phyloP scores from a whole-genome alignment of 768 basidiomycete genomes.

The Asterophora parasitica region DNA sequence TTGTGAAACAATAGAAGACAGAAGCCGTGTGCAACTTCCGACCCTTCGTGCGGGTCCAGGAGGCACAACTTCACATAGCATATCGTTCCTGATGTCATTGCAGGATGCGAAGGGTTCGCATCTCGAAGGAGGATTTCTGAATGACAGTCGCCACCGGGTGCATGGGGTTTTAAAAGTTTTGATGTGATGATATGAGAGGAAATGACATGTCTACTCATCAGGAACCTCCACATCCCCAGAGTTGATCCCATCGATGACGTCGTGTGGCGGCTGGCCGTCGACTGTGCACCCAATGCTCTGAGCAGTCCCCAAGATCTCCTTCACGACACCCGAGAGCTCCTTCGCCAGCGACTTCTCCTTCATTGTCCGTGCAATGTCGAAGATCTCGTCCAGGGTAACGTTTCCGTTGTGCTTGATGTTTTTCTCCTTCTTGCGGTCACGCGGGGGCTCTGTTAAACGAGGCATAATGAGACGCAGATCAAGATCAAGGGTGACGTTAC shows the following conservation, averaged over 20 bases:
- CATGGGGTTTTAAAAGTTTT: slow-evolving; percentile 15
- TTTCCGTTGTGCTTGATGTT: slow-evolving; percentile 99
- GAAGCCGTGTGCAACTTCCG: too few species aligned
- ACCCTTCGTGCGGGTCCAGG: too few species aligned
- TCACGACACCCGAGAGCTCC: slow-evolving; percentile 80
- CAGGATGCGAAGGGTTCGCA: not conserved
- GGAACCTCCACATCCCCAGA: slow-evolving; percentile 83
- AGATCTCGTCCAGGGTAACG: slow-evolving; percentile 88
- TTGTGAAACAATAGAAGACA: too few species aligned
- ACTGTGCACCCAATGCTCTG: slow-evolving; percentile 97
- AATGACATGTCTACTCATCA: slow-evolving; percentile 58
- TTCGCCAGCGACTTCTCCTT: slow-evolving; percentile 90
- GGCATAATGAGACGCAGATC: slow-evolving; percentile 1
- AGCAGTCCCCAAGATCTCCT: slow-evolving; percentile 98
- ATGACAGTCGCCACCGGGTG: not conserved
- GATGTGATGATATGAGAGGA: slow-evolving; percentile 19
- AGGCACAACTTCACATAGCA: too few species aligned
- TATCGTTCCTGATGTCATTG: too few species aligned
- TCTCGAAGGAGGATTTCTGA: not conserved
- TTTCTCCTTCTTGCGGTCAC: slow-evolving; percentile 99
- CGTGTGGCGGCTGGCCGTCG: slow-evolving; percentile 89
- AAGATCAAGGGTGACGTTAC: slow-evolving; percentile 19
- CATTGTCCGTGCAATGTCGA: slow-evolving; percentile 96
- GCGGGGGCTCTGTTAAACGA: slow-evolving; percentile 78
- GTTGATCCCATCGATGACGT: slow-evolving; percentile 85